Evolutionary conservation across 1,284 basidiomycete genomes (phyloP).

Genomic region (Puccinia polysora): DNA sequence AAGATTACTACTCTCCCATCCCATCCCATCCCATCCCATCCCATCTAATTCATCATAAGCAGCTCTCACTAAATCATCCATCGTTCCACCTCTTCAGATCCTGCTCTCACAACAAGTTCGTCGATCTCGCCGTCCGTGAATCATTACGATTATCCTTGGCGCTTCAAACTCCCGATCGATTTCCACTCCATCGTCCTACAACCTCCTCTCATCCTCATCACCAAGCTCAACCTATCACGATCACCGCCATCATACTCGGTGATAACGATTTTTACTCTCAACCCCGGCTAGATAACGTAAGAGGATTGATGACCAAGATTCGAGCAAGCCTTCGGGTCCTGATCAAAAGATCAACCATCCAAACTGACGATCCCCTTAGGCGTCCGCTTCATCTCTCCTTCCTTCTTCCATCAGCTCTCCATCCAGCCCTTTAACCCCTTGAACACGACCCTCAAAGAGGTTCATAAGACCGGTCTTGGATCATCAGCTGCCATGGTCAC

Average conservation of each 20-base stretch:
- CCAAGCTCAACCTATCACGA: neutral
- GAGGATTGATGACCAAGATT: neutral
- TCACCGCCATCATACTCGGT: slow-evolving; percentile 12
- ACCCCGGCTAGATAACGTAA: slow-evolving; percentile 24
- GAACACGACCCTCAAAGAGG: slow-evolving; percentile 65
- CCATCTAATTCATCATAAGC: neutral
- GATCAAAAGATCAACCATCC: slow-evolving; percentile 58
- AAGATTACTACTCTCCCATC: neutral
- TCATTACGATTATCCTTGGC: slow-evolving; percentile 25
- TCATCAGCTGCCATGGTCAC: slow-evolving; percentile 96
- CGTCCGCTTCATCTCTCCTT: slow-evolving; percentile 60
- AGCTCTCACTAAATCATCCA: neutral
- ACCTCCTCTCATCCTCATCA: neutral
- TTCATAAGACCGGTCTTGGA: slow-evolving; percentile 96
- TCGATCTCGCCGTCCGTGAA: slow-evolving; percentile 28
- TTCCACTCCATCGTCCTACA: neutral
- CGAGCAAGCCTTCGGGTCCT: neutral
- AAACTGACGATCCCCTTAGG: slow-evolving; percentile 55
- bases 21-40: neutral
- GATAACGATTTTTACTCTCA: slow-evolving; percentile 43
- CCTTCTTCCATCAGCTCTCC: slow-evolving; percentile 55
- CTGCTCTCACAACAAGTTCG: slow-evolving; percentile 15
- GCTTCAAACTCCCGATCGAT: neutral
- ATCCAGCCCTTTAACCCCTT: slow-evolving; percentile 72
- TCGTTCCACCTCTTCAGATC: neutral